phyloP scores from a whole-genome alignment of 257 asterid genomes.

The Fraxinus pennsylvanica region DNA sequence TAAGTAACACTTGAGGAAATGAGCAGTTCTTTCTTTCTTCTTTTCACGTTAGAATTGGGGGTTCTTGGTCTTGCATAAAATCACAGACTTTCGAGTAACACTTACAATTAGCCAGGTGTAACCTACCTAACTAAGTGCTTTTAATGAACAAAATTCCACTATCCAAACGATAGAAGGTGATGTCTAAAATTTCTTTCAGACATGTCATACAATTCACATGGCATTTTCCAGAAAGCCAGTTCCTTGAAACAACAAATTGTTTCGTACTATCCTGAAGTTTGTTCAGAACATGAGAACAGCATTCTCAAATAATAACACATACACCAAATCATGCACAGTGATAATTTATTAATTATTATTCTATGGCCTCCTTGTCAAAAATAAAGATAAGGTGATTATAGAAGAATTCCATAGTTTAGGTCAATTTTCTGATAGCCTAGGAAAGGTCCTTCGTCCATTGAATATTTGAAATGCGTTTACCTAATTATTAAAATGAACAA shows the following conservation, averaged over 20 bases:
- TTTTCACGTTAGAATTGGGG: neutral
- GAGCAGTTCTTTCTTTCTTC: neutral
- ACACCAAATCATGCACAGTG: neutral
- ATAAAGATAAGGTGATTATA: neutral
- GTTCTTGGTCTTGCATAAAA: neutral
- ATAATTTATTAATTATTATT: neutral
- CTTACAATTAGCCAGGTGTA: neutral
- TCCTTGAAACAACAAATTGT: neutral
- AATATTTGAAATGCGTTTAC: neutral
- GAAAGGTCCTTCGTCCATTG: neutral
- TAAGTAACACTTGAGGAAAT: conserved; percentile 4
- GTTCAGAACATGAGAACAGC: neutral
- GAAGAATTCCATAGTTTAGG: neutral
- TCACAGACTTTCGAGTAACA: neutral
- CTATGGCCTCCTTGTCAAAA: neutral
- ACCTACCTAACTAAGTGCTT: neutral
- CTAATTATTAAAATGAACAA: neutral
- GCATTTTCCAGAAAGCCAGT: neutral
- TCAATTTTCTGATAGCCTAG: neutral
- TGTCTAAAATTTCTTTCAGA: neutral
- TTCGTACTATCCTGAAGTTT: neutral
- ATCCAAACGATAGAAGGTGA: neutral
- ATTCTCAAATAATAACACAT: conserved; percentile 8
- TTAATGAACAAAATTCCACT: neutral
- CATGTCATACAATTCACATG: neutral